phyloP scores from a whole-genome alignment of 164 flowering plant genomes.

The Piper betle region DNA sequence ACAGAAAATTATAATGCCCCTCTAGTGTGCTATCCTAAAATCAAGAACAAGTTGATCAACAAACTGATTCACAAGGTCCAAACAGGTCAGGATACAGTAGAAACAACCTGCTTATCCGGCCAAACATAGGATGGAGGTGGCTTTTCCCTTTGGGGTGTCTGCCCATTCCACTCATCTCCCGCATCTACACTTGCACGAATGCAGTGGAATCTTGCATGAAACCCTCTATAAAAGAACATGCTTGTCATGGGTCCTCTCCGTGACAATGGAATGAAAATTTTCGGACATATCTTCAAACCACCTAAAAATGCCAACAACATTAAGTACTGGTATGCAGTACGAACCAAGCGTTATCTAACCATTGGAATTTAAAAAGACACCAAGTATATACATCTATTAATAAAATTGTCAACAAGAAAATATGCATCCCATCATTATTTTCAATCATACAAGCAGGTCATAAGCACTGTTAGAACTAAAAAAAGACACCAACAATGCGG shows the following conservation, averaged over 20 bases:
- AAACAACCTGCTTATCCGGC: constrained; percentile 19
- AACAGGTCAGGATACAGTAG: not conserved
- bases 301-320: constrained; percentile 16
- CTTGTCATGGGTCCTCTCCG: constrained; percentile 4
- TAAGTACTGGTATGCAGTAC: constrained; percentile 45
- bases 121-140: constrained; percentile 10
- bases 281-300: constrained; percentile 7
- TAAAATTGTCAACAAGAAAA: too few species aligned
- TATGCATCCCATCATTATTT: too few species aligned
- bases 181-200: constrained; percentile 5
- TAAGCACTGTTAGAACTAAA: too few species aligned
- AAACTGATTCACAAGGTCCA: not conserved
- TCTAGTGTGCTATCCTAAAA: not conserved
- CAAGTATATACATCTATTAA: too few species aligned
- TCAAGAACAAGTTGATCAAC: not conserved
- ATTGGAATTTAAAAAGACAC: not conserved
- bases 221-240: constrained; percentile 1
- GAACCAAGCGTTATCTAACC: constrained; percentile 22
- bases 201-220: constrained; percentile 1
- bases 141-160: constrained; percentile 8
- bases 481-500: too few species aligned
- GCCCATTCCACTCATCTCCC: constrained; percentile 3
- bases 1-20: not conserved
- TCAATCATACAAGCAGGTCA: too few species aligned
- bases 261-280: constrained; percentile 8